Evolutionary conservation across 2,329 filamentous ascomycete genomes (phyloP), one percentile per base, ranked within the genome.

Genomic region (Metarhizium rileyi): DNA sequence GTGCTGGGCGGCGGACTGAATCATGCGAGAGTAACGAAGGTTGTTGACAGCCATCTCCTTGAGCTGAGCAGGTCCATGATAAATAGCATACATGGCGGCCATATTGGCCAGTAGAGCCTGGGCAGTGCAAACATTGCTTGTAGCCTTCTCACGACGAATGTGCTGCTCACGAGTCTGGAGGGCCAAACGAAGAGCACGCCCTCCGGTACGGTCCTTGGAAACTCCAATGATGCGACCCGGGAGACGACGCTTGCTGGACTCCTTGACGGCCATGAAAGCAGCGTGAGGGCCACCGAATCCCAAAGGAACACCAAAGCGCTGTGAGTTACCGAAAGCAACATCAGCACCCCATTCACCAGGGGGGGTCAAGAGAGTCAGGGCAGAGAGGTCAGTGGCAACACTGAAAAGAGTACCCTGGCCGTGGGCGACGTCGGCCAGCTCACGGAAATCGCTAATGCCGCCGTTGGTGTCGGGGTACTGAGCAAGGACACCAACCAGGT

Each of bases 71-170:
- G 91, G 91, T 3, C 91, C 91, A 64, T 97, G 91, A 67, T 96
- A 97, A 48, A 96, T 77, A 47, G 90, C 90, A 63, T 95, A 97
- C 72, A 96, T 85, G 49, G 90, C 89, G 58, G 83, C 91, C 88
- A 96, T 96, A 67, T 97, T 97, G 35, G 91, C 91, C 47, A 96
- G 75, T 25, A 97, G 73, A 8, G 91, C 91, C 69, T 97, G 91
- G 1, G 91, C 90, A 1, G 91, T 97, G 72, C 91, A 97, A 52
- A 96, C 90, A 63, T 97, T 97, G 73, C 90, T 95, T 2, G 91
- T 97, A 1, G 91, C 91, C 77, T 96, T 96, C 66, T 97, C 91
- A 61, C 91, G 81, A 56, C 91, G 81, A 64, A 97, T 96, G 66
- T 97, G 91, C 72, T 97, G 91, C 70, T 97, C 91, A 59, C 91